Percentiles rank a stretch among this genome's conserved stretches.
phyloP scores from a whole-genome alignment of 768 basidiomycete species.

The Macrolepiota fuliginosa region DNA sequence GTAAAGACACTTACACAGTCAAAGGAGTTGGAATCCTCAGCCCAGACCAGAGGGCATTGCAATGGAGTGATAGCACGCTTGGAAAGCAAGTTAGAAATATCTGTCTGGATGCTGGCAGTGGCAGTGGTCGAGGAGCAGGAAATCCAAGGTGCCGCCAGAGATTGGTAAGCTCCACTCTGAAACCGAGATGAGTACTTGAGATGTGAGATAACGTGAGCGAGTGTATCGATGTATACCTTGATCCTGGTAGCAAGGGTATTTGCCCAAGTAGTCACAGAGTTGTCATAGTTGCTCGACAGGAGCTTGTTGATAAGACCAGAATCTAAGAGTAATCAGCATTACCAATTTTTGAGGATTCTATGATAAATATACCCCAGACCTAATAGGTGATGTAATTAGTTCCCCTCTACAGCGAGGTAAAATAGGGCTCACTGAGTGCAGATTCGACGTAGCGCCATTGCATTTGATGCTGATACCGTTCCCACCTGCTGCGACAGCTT shows the following conservation, averaged over 20 bases:
- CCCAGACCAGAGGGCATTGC: slow-evolving; percentile 47
- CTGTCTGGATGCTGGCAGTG: slow-evolving; percentile 27
- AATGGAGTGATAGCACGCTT: slow-evolving; percentile 35
- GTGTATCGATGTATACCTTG: slow-evolving; percentile 22
- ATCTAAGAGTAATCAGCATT: slow-evolving; percentile 22
- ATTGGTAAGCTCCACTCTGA: slow-evolving; percentile 31
- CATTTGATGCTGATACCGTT: slow-evolving; percentile 41
- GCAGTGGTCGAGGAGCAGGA: slow-evolving; percentile 36
- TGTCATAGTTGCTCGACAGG: slow-evolving; percentile 29
- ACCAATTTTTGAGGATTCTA: not conserved
- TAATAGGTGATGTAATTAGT: slow-evolving; percentile 13
- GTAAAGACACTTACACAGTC: slow-evolving; percentile 35
- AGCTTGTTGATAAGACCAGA: slow-evolving; percentile 38
- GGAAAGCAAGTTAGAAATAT: slow-evolving; percentile 27
- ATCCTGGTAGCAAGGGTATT: slow-evolving; percentile 38
- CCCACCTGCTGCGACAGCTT: slow-evolving; percentile 42
- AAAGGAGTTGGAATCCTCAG: slow-evolving; percentile 40
- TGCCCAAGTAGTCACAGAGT: slow-evolving; percentile 38
- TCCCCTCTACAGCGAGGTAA: not conserved
- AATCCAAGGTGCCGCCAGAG: slow-evolving; percentile 33
- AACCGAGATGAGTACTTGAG: not conserved
- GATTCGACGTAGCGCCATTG: slow-evolving; percentile 36
- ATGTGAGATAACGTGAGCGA: too few relatives aligned
- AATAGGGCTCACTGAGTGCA: slow-evolving; percentile 35
- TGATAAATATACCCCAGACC: slow-evolving; percentile 34